Base-by-base conservation (phyloP, 805 yeast genomes). In the Saccharomycopsis sp. region DNA sequence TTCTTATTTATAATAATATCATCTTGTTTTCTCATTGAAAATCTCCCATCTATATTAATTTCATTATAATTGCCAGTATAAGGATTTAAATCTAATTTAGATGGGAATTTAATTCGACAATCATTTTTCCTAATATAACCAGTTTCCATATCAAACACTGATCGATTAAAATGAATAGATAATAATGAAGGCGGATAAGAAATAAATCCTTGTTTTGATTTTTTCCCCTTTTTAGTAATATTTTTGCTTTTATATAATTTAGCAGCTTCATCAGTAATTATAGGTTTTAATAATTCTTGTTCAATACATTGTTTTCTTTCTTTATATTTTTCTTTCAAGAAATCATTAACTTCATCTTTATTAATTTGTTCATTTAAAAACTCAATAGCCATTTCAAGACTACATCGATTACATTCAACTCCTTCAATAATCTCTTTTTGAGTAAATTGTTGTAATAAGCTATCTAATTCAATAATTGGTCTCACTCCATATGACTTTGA, bases 351-450 rank as follows among this genome's bases (percentile, higher is more conserved):
- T 33, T 45, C 32, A 38, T 53, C 55, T 19, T 51, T 54, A 3
- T 55, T 53, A 3, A 71, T 42, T 50, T 72, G 72, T 13, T 60
- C 66, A 16, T 54, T 41, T 27, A 81, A 62, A 51, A 71, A 77
- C n/a, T 68, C 71, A 41, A 62, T 64, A 9, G 85, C 80, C 47
- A 79, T 79, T 23, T 62, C 61, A 53, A 90, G 68, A 2, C 94
- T 90, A 67, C 97, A 90, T 56, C 97, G 72, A 57, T 89, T 87
- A 67, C 98, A 90, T 62, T 88, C 90, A 29, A 90, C 98, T 38
- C 88, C 96, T 53, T 86, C 89, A 47, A 90, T 88, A 19, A 84
- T 76, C 59, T 90, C 98, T 32, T 89, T 85, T 45, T 75, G 71
- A 4, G 71, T 75, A 86, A 88, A 85, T 35, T 78, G 76, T 38